These are phyloP conservation scores for Teratosphaeria zuluensis DNA, from an alignment of 2,329 filamentous ascomycete species.

Conservation along the genomic window DNA sequence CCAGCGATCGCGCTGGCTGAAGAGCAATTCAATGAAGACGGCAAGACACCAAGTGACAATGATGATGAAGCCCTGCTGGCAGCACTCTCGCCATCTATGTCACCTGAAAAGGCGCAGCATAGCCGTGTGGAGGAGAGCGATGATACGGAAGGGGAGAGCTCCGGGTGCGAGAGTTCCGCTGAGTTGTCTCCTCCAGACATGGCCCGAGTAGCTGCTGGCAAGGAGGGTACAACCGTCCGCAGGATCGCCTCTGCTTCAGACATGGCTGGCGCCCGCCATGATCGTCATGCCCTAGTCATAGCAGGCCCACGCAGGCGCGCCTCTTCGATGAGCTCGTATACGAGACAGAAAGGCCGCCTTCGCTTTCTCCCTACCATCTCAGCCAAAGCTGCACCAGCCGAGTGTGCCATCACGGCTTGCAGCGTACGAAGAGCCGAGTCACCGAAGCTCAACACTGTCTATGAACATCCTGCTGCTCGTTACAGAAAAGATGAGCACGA, in stretches of 20 bases:
- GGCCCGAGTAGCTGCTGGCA: background rate
- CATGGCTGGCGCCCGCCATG: background rate
- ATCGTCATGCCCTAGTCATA: background rate
- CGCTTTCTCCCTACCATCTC: slow-evolving; percentile 1
- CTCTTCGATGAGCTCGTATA: slow-evolving; percentile 6
- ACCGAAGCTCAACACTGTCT: slow-evolving; percentile 10
- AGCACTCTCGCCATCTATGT: background rate
- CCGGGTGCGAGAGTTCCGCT: background rate
- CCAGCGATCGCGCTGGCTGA: background rate
- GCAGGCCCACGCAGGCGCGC: background rate
- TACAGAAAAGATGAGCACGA: background rate
- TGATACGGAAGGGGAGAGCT: background rate
- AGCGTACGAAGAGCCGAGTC: slow-evolving; percentile 12
- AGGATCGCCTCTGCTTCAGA: background rate
- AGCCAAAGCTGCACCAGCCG: slow-evolving; percentile 6
- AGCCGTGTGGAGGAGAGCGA: background rate
- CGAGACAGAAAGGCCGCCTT: background rate
- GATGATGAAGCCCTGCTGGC: background rate
- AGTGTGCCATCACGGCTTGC: slow-evolving; percentile 11
- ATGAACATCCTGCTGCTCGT: slow-evolving; percentile 6
- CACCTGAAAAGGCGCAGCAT: background rate
- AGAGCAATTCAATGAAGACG: background rate
- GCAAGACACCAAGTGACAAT: background rate
- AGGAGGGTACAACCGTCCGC: background rate
- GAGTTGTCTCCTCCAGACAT: background rate